phyloP scores from a whole-genome alignment of 768 basidiomycete species.

The Suillus plorans region DNA sequence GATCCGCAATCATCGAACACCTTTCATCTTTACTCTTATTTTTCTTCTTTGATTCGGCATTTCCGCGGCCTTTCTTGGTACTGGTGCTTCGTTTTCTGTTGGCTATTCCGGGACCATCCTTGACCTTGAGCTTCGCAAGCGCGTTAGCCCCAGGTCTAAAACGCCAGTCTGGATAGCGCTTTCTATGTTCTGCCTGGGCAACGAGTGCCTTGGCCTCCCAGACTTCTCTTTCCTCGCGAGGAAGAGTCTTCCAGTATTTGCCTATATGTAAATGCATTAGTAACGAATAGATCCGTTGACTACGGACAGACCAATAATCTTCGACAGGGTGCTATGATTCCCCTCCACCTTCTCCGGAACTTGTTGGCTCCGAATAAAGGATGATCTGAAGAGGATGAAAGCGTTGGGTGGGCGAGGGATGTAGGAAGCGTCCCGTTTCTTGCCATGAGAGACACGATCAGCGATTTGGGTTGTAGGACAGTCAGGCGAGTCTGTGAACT shows the following conservation, averaged over 20 bases:
- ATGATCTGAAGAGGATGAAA: conserved; percentile 82
- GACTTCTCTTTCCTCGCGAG: conserved; percentile 62
- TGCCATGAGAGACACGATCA: conserved; percentile 51
- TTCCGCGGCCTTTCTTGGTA: conserved; percentile 29
- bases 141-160: conserved; percentile 66
- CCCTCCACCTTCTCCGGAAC: conserved; percentile 78
- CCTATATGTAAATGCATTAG: conserved; percentile 38
- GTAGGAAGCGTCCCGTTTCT: conserved; percentile 67
- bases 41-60: conserved; percentile 27
- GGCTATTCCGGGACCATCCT: conserved; percentile 36
- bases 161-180: conserved; percentile 78
- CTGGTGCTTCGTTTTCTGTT: conserved; percentile 28
- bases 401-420: conserved; percentile 85
- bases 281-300: background rate
- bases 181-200: conserved; percentile 73
- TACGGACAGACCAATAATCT: conserved; percentile 63
- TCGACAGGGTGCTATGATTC: conserved; percentile 76
- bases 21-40: conserved; percentile 47
- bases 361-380: conserved; percentile 72
- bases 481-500: conserved; percentile 17
- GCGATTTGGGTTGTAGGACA: conserved; percentile 28
- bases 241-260: conserved; percentile 71
- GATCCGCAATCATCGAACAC: conserved; percentile 63
- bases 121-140: conserved; percentile 38
- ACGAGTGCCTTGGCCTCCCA: conserved; percentile 77